Evolutionary conservation across 257 asterid species (phyloP).

Genomic region (Linaria vulgaris): DNA sequence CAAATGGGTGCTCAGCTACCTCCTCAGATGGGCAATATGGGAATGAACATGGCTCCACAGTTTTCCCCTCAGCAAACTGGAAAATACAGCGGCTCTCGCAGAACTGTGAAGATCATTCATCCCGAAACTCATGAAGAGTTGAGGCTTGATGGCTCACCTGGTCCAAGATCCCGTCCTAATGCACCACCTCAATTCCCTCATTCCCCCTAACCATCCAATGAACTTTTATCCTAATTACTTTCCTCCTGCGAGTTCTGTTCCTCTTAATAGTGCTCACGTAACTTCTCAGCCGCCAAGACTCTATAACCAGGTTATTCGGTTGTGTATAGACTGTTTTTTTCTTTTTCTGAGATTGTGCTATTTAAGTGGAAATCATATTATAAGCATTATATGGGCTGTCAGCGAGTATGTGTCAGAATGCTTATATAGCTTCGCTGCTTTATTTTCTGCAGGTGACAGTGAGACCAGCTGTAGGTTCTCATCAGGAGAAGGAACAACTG

Average conservation of each 20-base stretch:
- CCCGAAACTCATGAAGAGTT: conserved; percentile 88
- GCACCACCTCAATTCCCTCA: conserved; percentile 59
- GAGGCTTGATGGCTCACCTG: conserved; percentile 71
- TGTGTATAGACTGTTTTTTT: conserved; percentile 11
- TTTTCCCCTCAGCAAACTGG: conserved; percentile 71
- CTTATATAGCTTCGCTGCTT: conserved; percentile 1
- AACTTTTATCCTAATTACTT: conserved; percentile 49
- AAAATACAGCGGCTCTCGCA: conserved; percentile 48
- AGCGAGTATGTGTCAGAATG: neutral
- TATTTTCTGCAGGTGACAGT: conserved; percentile 58
- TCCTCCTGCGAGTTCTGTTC: conserved; percentile 60
- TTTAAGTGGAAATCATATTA: neutral
- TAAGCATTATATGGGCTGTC: neutral
- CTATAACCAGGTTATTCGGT: conserved; percentile 61
- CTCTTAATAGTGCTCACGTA: conserved; percentile 41
- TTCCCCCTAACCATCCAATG: conserved; percentile 54
- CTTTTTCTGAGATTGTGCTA: conserved; percentile 1
- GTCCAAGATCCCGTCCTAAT: conserved; percentile 54
- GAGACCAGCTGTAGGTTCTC: conserved; percentile 55
- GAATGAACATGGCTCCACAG: conserved; percentile 59
- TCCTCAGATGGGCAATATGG: conserved; percentile 75
- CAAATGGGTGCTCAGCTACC: conserved; percentile 71
- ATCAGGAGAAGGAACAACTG: conserved; percentile 49
- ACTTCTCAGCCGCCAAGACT: conserved; percentile 63
- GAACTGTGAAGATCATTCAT: conserved; percentile 84